Evolutionary conservation across 345 rosid genomes (phyloP).

Genomic region (Salix brachista): DNA sequence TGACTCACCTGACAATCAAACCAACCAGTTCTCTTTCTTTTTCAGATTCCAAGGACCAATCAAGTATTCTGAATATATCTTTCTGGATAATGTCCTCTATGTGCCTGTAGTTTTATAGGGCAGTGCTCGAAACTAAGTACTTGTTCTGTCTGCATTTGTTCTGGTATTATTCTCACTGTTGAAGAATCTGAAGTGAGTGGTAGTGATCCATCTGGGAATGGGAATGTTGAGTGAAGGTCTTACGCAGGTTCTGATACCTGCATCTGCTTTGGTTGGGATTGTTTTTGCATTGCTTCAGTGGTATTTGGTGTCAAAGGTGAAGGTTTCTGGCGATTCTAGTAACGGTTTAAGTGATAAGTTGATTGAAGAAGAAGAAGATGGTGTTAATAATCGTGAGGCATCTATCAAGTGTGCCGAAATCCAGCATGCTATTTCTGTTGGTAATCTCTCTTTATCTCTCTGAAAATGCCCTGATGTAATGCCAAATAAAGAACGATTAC

Average conservation of each 20-base stretch:
- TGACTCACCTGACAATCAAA: conserved; percentile 37
- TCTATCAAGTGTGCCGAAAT: conserved; percentile 64
- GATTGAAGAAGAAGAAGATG: conserved; percentile 54
- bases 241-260: conserved; percentile 54
- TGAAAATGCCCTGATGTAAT: not conserved
- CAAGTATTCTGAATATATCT: conserved; percentile 15
- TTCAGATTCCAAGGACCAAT: conserved; percentile 12
- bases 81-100: conserved; percentile 10
- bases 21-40: conserved; percentile 32
- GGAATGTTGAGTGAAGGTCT: conserved; percentile 40
- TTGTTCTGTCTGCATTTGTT: conserved; percentile 1
- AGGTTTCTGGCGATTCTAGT: conserved; percentile 32
- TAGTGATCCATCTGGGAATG: conserved; percentile 25
- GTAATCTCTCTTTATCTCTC: conserved; percentile 26
- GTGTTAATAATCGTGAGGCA: conserved; percentile 38
- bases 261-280: conserved; percentile 47
- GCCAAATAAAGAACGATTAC: too few species aligned
- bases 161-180: not conserved
- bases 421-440: conserved; percentile 64
- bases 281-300: conserved; percentile 65
- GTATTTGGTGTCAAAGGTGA: conserved; percentile 56
- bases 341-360: conserved; percentile 36
- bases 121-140: not conserved
- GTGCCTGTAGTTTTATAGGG: not conserved
- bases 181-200: not conserved